These are phyloP conservation scores for Dothistroma pini DNA, from an alignment of 2,329 filamentous ascomycete species.

Conservation along the genomic window DNA sequence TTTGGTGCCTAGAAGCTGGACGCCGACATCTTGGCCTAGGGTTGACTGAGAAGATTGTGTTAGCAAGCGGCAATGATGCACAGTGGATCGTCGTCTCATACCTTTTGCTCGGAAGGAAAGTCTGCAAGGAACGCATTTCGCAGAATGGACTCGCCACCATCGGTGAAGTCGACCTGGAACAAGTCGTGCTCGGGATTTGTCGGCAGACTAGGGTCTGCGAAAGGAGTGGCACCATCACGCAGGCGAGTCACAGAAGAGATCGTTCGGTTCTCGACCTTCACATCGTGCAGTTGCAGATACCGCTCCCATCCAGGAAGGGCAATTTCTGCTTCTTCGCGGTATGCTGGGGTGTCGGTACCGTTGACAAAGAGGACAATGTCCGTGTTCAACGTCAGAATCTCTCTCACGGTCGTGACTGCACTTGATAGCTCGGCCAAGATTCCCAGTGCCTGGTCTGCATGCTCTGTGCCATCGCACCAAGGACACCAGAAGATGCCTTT, in stretches of 20 bases:
- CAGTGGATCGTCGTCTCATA: background rate
- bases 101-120: conserved; percentile 12
- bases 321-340: conserved; percentile 10
- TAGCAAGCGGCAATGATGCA: background rate
- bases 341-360: conserved; percentile 13
- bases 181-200: conserved; percentile 16
- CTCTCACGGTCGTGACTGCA: conserved; percentile 10
- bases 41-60: conserved; percentile 1
- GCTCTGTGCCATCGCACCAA: conserved; percentile 26
- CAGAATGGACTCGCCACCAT: conserved; percentile 5
- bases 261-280: conserved; percentile 16
- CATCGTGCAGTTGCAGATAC: conserved; percentile 12
- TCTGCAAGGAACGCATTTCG: conserved; percentile 14
- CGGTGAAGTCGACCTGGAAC: conserved; percentile 12
- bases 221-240: conserved; percentile 7
- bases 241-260: conserved; percentile 9
- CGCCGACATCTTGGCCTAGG: conserved; percentile 8
- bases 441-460: conserved; percentile 13
- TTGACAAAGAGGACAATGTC: conserved; percentile 17
- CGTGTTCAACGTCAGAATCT: conserved; percentile 13
- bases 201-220: conserved; percentile 11
- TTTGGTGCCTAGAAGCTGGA: conserved; percentile 10
- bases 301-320: conserved; percentile 14
- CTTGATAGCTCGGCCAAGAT: conserved; percentile 11
- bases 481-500: conserved; percentile 27